Evolutionary conservation across 2,329 filamentous ascomycete genomes (phyloP), one percentile per base, ranked within the genome.

Genomic region (Fusarium solani-melongenae): DNA sequence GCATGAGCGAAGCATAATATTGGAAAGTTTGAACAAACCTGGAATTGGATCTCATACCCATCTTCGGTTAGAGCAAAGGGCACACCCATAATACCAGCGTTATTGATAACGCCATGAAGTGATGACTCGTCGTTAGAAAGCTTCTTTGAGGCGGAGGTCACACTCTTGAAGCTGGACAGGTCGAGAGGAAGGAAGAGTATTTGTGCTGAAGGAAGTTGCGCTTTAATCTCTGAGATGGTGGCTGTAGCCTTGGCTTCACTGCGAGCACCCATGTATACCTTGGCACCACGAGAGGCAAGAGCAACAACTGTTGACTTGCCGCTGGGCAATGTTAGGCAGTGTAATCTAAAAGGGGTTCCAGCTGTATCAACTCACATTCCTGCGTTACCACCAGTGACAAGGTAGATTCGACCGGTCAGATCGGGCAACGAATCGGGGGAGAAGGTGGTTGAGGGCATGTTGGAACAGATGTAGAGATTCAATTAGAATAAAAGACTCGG

Each of bases 381-480:
- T 3, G 84, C 81, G 65, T 85, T 86, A 0, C 84, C 84, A 44
- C 84, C 84, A 15, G 85, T 86, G 67, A 86, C 83, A 55, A 86
- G 79, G 64, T 80, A 86, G 15, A 85, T 81, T 75, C 83, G 84
- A 27, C 82, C 84, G 31, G 73, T 71, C 55, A 87, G 83, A 66
- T 83, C 75, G 10, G 84, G 84, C n/a, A 87, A 81, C 59, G 77
- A 79, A 36, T 84, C 80, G 10, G 82, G 82, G 72, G 83, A 76
- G 73, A 85, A 86, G 57, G 22, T 67, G 5, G 75, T 51, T 11
- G 62, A 70, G 14, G 69, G 49, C 71, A 76, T 77, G 2, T 31
- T 22, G 44, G 29, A 24, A 24, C 15, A 7, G 46, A 9, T 4
- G 20, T 29, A 20, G 14, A 27, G 14, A 27, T 27, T 5, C 0